phyloP scores from a whole-genome alignment of 768 basidiomycete species.

The Tricholoma sp. region DNA sequence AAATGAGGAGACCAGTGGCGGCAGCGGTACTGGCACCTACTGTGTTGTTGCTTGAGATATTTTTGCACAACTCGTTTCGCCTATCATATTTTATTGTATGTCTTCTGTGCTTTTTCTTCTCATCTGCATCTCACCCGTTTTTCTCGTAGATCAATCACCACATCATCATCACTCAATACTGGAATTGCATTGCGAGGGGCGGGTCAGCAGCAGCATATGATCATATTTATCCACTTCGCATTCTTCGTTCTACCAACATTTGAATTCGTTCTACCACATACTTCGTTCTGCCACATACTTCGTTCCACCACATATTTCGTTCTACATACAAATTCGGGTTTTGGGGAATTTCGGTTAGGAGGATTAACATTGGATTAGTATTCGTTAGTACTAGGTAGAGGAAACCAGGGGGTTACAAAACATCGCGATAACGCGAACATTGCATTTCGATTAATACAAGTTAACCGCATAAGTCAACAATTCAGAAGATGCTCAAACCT shows the following conservation, averaged over 20 bases:
- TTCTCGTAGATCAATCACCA: not conserved
- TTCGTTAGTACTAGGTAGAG: too few relatives aligned
- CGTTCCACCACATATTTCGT: too few relatives aligned
- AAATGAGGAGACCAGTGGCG: constrained; percentile 3
- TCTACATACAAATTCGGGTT: too few relatives aligned
- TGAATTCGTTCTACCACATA: too few relatives aligned
- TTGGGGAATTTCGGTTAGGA: too few relatives aligned
- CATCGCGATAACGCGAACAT: too few relatives aligned
- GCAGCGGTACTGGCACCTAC: not conserved
- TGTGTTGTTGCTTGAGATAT: constrained; percentile 9
- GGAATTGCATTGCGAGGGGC: not conserved
- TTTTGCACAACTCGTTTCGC: not conserved
- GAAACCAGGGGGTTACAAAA: too few relatives aligned
- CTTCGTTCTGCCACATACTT: too few relatives aligned
- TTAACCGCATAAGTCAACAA: too few relatives aligned
- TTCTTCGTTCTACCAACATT: not conserved
- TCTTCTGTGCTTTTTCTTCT: not conserved
- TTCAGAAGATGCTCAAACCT: not conserved
- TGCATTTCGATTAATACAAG: too few relatives aligned
- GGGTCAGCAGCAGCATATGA: not conserved
- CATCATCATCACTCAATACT: not conserved
- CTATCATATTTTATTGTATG: not conserved
- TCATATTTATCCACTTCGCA: not conserved
- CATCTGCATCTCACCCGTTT: not conserved
- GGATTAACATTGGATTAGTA: too few relatives aligned